A percentile compares a stretch with the other conserved stretches of the same genome.
phyloP scores from a whole-genome alignment of 2,329 filamentous ascomycete species.

The Fusarium sp. region DNA sequence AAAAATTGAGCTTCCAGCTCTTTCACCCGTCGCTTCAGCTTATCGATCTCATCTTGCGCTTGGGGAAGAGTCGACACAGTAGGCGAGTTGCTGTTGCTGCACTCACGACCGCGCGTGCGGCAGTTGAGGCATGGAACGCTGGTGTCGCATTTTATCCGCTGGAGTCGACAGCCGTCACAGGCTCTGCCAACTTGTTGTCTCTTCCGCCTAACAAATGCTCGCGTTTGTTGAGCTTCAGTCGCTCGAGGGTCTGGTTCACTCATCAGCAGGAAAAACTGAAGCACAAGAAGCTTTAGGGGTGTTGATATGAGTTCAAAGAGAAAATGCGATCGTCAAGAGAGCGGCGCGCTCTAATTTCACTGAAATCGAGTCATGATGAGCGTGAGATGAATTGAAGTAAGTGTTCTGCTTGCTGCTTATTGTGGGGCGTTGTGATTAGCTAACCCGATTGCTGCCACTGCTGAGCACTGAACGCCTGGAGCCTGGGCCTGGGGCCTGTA shows the following conservation, averaged over 20 bases:
- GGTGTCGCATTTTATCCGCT: conserved; percentile 27
- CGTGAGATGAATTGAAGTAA: background rate
- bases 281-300: rapidly evolving
- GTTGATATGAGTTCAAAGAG: no score
- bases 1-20: background rate
- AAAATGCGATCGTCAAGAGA: background rate
- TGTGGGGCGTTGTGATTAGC: background rate
- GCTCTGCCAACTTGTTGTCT: conserved; percentile 27
- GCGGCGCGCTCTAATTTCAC: background rate
- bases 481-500: background rate
- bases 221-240: background rate
- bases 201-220: conserved; percentile 10
- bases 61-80: background rate
- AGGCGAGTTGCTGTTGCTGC: background rate
- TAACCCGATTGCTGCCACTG: background rate
- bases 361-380: background rate
- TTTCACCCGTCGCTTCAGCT: background rate
- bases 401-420: background rate
- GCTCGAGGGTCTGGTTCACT: background rate
- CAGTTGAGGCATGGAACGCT: conserved; percentile 20
- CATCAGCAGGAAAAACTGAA: background rate
- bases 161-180: conserved; percentile 16
- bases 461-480: background rate
- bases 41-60: conserved; percentile 14
- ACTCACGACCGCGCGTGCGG: background rate